These are phyloP conservation scores for Herpetospermum pedunculosum DNA, from an alignment of 306 rosid genomes.

Conservation along the genomic window DNA sequence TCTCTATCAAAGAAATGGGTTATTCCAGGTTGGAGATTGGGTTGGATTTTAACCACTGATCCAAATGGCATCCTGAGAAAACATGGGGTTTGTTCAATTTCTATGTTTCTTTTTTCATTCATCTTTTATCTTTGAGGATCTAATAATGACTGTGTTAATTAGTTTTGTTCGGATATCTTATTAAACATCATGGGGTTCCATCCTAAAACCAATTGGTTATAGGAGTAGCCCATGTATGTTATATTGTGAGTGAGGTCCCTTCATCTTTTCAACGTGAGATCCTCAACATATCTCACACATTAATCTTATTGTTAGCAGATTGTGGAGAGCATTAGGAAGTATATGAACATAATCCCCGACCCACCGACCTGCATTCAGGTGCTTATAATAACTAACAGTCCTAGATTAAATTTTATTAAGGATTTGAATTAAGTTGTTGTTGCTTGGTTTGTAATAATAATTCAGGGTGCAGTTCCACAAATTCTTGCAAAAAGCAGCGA, in stretches of 20 bases:
- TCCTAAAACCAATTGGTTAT: too few species aligned
- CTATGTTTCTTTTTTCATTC: background rate
- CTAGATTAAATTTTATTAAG: too few species aligned
- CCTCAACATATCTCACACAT: too few species aligned
- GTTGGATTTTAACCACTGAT: constrained; percentile 28
- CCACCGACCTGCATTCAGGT: constrained; percentile 36
- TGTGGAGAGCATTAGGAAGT: background rate
- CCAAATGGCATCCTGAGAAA: constrained; percentile 21
- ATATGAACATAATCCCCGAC: background rate
- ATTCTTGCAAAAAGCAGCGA: constrained; percentile 22
- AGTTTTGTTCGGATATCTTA: too few species aligned
- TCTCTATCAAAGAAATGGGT: constrained; percentile 35
- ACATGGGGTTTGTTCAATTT: constrained; percentile 18
- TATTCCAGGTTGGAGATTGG: constrained; percentile 42
- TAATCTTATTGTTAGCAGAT: constrained; percentile 6
- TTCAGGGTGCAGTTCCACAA: constrained; percentile 38
- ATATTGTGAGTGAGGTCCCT: too few species aligned
- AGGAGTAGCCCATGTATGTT: too few species aligned
- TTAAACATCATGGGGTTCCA: too few species aligned
- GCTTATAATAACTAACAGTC: background rate
- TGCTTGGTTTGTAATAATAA: too few species aligned
- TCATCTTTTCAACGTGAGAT: too few species aligned
- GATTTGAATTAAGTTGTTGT: too few species aligned
- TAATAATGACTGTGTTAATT: background rate
- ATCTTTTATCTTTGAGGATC: background rate